Percentiles rank a stretch among this genome's conserved stretches.
These are phyloP conservation scores for Ustilago trichophora DNA, from an alignment of 1,284 basidiomycete species.

Conservation along the genomic window DNA sequence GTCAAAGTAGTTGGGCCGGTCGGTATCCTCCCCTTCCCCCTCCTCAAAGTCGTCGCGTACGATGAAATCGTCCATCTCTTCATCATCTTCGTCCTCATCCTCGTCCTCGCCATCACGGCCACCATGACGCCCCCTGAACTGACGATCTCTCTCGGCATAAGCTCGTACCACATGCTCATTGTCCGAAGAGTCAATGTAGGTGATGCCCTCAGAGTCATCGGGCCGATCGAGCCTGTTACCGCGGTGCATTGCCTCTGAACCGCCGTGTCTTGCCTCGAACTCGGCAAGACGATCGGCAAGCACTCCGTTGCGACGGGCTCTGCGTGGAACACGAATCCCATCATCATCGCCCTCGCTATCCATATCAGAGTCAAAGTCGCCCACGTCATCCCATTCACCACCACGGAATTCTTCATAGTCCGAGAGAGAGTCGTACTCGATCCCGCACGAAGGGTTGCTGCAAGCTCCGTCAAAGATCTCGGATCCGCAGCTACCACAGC, in stretches of 20 bases:
- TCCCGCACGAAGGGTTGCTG: slow-evolving; percentile 49
- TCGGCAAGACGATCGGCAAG: slow-evolving; percentile 8
- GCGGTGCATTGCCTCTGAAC: slow-evolving; percentile 10
- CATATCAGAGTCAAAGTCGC: slow-evolving; percentile 15
- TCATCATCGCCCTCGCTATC: slow-evolving; percentile 3
- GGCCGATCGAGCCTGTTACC: slow-evolving; percentile 7
- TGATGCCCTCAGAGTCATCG: not conserved
- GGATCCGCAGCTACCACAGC: slow-evolving; percentile 54
- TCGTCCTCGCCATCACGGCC: slow-evolving; percentile 42
- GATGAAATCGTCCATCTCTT: not conserved
- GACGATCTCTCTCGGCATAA: not conserved
- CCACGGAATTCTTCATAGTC: slow-evolving; percentile 21
- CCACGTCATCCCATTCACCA: slow-evolving; percentile 16
- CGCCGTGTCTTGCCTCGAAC: slow-evolving; percentile 22
- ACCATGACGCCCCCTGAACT: not conserved
- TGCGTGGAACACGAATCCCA: not conserved
- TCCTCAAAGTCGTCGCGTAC: not conserved
- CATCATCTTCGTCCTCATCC: slow-evolving; percentile 4
- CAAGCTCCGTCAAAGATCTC: slow-evolving; percentile 60
- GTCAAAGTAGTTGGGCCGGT: too few relatives aligned
- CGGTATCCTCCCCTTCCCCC: not conserved
- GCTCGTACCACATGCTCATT: not conserved
- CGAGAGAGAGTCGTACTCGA: slow-evolving; percentile 41
- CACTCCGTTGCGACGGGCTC: not conserved
- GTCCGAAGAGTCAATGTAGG: slow-evolving; percentile 6